Evolutionary conservation across 2,329 filamentous ascomycete genomes (phyloP).

Genomic region (Aspergillus udagawae): DNA sequence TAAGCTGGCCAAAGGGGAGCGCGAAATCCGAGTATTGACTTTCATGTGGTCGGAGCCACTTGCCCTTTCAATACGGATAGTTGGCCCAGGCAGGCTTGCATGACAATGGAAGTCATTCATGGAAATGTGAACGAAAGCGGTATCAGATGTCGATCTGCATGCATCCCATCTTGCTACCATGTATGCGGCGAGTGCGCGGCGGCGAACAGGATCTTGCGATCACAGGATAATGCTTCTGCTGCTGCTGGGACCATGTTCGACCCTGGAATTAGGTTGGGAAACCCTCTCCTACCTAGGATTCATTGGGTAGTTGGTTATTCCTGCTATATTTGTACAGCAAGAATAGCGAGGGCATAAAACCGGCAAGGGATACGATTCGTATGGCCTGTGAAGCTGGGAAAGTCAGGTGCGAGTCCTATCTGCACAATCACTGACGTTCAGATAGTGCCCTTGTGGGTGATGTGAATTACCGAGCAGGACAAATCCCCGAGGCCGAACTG

Average conservation of each 20-base stretch:
- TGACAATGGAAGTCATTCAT: slow-evolving; percentile 36
- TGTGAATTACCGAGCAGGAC: neutral
- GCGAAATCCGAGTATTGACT: slow-evolving; percentile 14
- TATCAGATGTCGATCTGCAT: slow-evolving; percentile 26
- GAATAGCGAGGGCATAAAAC: neutral
- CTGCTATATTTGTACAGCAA: neutral
- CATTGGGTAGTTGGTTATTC: slow-evolving; percentile 54
- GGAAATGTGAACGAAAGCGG: too few species aligned
- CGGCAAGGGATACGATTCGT: neutral
- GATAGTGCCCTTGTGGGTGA: neutral
- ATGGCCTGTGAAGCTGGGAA: neutral
- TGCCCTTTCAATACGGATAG: slow-evolving; percentile 45
- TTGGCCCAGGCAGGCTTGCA: slow-evolving; percentile 27
- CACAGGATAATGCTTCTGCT: slow-evolving; percentile 56
- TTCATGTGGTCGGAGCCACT: slow-evolving; percentile 47
- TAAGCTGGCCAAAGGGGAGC: slow-evolving; percentile 16
- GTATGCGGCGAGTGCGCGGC: slow-evolving; percentile 60
- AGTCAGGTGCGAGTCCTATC: neutral
- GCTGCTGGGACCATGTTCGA: slow-evolving; percentile 56
- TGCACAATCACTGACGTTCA: too few species aligned
- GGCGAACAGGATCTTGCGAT: slow-evolving; percentile 37
- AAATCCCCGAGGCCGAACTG: neutral
- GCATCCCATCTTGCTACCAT: slow-evolving; percentile 60
- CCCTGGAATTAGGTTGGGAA: slow-evolving; percentile 32
- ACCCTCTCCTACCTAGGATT: slow-evolving; percentile 28